phyloP scores from a whole-genome alignment of 108 stramenopile genomes.

The Chaetoceros tenuissimus region DNA sequence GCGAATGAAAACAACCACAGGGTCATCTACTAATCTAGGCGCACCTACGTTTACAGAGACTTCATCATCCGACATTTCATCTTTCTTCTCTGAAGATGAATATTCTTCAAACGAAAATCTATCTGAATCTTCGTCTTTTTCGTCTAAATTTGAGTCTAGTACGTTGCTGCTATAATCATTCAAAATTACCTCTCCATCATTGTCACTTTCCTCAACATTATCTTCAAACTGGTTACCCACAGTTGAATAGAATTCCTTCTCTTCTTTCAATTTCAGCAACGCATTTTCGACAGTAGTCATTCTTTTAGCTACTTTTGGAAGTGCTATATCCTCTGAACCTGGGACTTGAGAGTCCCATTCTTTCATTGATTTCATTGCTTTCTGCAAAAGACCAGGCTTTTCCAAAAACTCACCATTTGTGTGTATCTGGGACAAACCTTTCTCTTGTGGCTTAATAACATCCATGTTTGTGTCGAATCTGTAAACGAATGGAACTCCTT shows the following conservation, averaged over 20 bases:
- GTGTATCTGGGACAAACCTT: conserved; percentile 50
- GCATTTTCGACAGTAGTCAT: conserved; percentile 65
- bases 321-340: conserved; percentile 43
- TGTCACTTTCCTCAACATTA: conserved; percentile 58
- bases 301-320: conserved; percentile 17
- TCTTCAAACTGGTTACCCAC: conserved; percentile 39
- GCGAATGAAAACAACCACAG: conserved; percentile 85
- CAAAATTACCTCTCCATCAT: conserved; percentile 50
- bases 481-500: conserved; percentile 92
- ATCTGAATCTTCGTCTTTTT: conserved; percentile 12
- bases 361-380: conserved; percentile 77
- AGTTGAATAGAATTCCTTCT: conserved; percentile 59
- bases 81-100: neutral
- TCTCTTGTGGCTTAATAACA: conserved; percentile 44
- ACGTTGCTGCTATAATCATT: conserved; percentile 3
- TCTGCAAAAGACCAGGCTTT: conserved; percentile 77
- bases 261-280: conserved; percentile 63
- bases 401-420: conserved; percentile 82
- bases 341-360: conserved; percentile 71
- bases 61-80: conserved; percentile 5
- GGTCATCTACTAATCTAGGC: conserved; percentile 31
- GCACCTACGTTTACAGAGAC: conserved; percentile 15
- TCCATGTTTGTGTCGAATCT: conserved; percentile 66
- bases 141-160: neutral
- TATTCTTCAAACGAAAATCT: no score